A percentile compares a stretch with the other conserved stretches of the same genome.
These are phyloP conservation scores for Candida sp. DNA, from an alignment of 1,139 yeast genomes.

Conservation along the genomic window DNA sequence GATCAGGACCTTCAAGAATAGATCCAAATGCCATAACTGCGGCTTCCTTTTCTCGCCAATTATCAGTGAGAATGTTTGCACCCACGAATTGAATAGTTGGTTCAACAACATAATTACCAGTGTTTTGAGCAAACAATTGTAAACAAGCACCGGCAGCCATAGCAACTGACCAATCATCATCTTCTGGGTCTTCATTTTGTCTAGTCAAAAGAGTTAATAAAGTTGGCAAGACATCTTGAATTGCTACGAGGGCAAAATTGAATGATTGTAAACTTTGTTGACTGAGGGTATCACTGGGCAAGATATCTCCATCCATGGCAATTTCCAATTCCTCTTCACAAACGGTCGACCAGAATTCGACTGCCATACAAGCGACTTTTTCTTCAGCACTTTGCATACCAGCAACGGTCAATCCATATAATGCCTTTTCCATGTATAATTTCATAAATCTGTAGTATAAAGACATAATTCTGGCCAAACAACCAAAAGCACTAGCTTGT, in stretches of 20 bases:
- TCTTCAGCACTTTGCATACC: constrained; percentile 91
- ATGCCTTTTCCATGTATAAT: constrained; percentile 95
- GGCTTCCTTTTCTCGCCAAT: constrained; percentile 92
- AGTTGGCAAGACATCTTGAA: constrained; percentile 85
- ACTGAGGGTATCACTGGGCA: constrained; percentile 25
- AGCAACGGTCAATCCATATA: constrained; percentile 82
- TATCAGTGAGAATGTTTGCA: constrained; percentile 53
- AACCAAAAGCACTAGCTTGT: constrained; percentile 95
- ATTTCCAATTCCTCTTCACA: constrained; percentile 95
- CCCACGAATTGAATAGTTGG: constrained; percentile 85
- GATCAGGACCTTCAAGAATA: constrained; percentile 91
- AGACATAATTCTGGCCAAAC: constrained; percentile 89
- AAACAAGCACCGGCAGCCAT: constrained; percentile 99
- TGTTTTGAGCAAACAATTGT: constrained; percentile 88
- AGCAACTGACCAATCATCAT: constrained; percentile 96
- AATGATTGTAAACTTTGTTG: constrained; percentile 34
- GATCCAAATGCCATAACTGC: constrained; percentile 99
- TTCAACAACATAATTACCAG: constrained; percentile 80
- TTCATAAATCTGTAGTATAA: constrained; percentile 87
- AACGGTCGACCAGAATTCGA: constrained; percentile 97
- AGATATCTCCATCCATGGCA: constrained; percentile 63
- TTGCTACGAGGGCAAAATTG: constrained; percentile 83
- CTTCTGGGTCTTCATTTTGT: constrained; percentile 90
- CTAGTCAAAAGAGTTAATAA: constrained; percentile 74
- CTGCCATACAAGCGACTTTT: constrained; percentile 96